A percentile compares a stretch with the other conserved stretches of the same genome.
phyloP scores from a whole-genome alignment of 495 filamentous ascomycete genomes.

The Neurospora sp. region DNA sequence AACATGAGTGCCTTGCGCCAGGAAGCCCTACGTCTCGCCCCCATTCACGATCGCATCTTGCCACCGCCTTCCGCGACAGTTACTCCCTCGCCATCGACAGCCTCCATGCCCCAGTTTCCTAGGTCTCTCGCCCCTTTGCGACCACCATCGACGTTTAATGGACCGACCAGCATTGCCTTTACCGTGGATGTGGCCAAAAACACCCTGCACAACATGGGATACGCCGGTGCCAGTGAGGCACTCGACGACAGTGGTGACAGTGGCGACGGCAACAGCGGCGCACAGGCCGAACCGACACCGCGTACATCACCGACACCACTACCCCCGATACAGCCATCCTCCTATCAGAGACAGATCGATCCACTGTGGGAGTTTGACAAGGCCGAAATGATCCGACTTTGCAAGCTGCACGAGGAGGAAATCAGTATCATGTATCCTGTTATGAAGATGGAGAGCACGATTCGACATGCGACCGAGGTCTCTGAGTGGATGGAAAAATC shows the following conservation, averaged over 20 bases:
- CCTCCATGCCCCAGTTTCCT: conserved; percentile 23
- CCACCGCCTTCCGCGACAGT: conserved; percentile 19
- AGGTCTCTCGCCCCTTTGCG: conserved; percentile 18
- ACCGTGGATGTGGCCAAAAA: conserved; percentile 80
- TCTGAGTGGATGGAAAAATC: conserved; percentile 56
- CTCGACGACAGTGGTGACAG: conserved; percentile 42
- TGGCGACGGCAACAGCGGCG: conserved; percentile 8
- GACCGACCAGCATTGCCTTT: conserved; percentile 78
- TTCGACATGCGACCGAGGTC: conserved; percentile 52
- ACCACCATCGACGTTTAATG: conserved; percentile 60
- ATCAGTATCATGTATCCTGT: conserved; percentile 82
- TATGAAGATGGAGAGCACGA: conserved; percentile 56
- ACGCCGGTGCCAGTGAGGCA: conserved; percentile 48
- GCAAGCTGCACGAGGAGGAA: conserved; percentile 69
- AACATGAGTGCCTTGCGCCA: conserved; percentile 56
- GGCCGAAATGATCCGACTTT: conserved; percentile 63
- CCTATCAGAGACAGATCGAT: conserved; percentile 42
- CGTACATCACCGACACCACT: conserved; percentile 33
- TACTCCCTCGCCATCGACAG: conserved; percentile 26
- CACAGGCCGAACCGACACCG: conserved; percentile 44
- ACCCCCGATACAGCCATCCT: conserved; percentile 20
- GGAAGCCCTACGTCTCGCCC: conserved; percentile 29
- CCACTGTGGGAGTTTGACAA: conserved; percentile 65
- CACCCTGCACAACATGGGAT: conserved; percentile 83
- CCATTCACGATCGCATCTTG: conserved; percentile 28